Conservation (phyloP, 2,329 filamentous ascomycete genomes). For the Verticillium longisporum region DNA sequence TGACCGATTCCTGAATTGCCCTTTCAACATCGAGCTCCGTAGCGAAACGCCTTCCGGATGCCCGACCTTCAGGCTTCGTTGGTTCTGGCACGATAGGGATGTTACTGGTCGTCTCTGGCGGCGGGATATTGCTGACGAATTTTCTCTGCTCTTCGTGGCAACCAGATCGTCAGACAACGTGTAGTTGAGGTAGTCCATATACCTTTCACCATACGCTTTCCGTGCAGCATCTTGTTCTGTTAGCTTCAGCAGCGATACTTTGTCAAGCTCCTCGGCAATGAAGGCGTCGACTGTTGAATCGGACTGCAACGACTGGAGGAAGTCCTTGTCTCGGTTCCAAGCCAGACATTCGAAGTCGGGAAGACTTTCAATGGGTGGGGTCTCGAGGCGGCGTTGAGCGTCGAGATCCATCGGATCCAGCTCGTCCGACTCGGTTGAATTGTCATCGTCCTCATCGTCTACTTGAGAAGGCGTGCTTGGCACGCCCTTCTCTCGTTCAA, state of each 20-base stretch:
- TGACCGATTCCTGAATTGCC: slow-evolving; percentile 64
- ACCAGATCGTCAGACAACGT: slow-evolving; percentile 48
- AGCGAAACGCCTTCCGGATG: slow-evolving; percentile 50
- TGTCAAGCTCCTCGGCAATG: slow-evolving; percentile 36
- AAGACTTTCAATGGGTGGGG: slow-evolving; percentile 47
- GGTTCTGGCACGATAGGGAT: slow-evolving; percentile 21
- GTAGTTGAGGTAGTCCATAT: slow-evolving; percentile 46
- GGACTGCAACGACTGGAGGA: slow-evolving; percentile 33
- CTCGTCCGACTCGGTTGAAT: slow-evolving; percentile 49
- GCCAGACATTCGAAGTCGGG: slow-evolving; percentile 38
- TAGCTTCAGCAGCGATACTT: slow-evolving; percentile 28
- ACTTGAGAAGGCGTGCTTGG: slow-evolving; percentile 42
- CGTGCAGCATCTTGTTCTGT: slow-evolving; percentile 31
- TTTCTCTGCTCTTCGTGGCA: slow-evolving; percentile 48
- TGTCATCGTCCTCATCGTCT: slow-evolving; percentile 39
- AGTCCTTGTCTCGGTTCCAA: slow-evolving; percentile 41
- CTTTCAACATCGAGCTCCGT: slow-evolving; percentile 69
- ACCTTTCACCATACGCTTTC: slow-evolving; percentile 38
- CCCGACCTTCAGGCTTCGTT: slow-evolving; percentile 48
- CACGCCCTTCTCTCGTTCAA: slow-evolving; percentile 17
- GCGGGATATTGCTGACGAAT: slow-evolving; percentile 36
- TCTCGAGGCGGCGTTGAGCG: slow-evolving; percentile 42
- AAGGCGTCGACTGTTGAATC: slow-evolving; percentile 35
- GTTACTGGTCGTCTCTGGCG: slow-evolving; percentile 23
- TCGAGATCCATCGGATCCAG: slow-evolving; percentile 43